These are phyloP conservation scores for Cryptococcus wingfieldii DNA, from an alignment of 1,284 basidiomycete genomes.

Conservation along the genomic window DNA sequence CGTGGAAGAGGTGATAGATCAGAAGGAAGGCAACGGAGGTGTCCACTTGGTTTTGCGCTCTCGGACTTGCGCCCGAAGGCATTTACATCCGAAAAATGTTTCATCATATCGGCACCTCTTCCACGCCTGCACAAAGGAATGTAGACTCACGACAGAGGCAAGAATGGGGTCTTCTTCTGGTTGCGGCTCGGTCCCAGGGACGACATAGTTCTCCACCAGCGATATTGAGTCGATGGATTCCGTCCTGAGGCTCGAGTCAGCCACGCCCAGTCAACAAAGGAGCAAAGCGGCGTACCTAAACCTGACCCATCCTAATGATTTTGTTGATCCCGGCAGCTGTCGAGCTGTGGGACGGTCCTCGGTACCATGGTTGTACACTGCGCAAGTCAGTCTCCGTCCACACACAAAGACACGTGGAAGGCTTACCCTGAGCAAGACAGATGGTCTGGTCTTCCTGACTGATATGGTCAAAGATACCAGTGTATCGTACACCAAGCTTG, in stretches of 20 bases:
- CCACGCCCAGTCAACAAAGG: constrained; percentile 11
- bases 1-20: constrained; percentile 13
- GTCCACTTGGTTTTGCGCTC: constrained; percentile 7
- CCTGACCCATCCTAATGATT: constrained; percentile 57
- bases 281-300: constrained; percentile 59
- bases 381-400: neutral
- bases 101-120: constrained; percentile 35
- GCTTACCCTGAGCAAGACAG: constrained; percentile 41
- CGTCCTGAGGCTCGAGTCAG: constrained; percentile 25
- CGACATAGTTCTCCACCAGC: constrained; percentile 41
- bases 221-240: constrained; percentile 45
- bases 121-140: neutral
- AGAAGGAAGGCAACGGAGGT: constrained; percentile 51
- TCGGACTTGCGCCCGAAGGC: constrained; percentile 6
- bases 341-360: constrained; percentile 38
- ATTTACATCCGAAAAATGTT: constrained; percentile 46
- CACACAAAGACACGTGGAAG: neutral
- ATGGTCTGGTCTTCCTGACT: constrained; percentile 44
- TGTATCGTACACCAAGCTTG: constrained; percentile 44
- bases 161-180: constrained; percentile 35
- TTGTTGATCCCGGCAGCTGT: constrained; percentile 30
- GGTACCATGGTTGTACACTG: constrained; percentile 46
- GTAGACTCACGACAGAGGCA: constrained; percentile 40
- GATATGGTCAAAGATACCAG: constrained; percentile 46
- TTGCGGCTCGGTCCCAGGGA: constrained; percentile 27